Conservation (phyloP, 257 asterid species). For the Capsicum baccatum region DNA sequence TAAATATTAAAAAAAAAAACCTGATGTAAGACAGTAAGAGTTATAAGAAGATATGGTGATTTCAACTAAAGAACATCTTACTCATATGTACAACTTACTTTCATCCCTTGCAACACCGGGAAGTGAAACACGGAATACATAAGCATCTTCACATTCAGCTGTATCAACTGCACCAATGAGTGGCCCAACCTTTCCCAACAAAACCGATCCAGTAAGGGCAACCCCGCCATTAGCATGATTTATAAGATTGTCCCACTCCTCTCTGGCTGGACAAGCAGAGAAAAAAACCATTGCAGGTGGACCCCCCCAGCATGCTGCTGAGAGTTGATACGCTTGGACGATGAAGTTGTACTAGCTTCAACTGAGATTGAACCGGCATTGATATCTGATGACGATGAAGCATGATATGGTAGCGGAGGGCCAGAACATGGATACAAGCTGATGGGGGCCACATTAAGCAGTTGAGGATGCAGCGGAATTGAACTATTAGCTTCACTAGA, state of each 20-base stretch:
- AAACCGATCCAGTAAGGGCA: constrained; percentile 49
- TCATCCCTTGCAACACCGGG: constrained; percentile 50
- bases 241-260: constrained; percentile 46
- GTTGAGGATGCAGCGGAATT: constrained; percentile 31
- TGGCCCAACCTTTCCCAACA: constrained; percentile 45
- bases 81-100: constrained; percentile 36
- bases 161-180: constrained; percentile 49
- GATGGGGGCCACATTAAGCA: constrained; percentile 45
- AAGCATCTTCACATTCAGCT: constrained; percentile 44
- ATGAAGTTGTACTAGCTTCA: constrained; percentile 14
- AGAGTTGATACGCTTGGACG: neutral
- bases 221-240: constrained; percentile 42
- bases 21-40: neutral
- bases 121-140: constrained; percentile 52
- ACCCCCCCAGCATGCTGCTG: neutral
- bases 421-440: constrained; percentile 42
- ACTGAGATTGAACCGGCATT: constrained; percentile 28
- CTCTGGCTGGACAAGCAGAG: constrained; percentile 38
- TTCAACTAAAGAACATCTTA: neutral
- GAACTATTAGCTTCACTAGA: constrained; percentile 39
- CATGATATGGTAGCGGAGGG: constrained; percentile 35
- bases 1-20: too few relatives aligned
- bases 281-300: constrained; percentile 48
- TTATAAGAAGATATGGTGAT: neutral
- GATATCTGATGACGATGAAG: constrained; percentile 23